Conservation (phyloP, 2,329 filamentous ascomycete genomes). For the Fragosphaeria purpurea region DNA sequence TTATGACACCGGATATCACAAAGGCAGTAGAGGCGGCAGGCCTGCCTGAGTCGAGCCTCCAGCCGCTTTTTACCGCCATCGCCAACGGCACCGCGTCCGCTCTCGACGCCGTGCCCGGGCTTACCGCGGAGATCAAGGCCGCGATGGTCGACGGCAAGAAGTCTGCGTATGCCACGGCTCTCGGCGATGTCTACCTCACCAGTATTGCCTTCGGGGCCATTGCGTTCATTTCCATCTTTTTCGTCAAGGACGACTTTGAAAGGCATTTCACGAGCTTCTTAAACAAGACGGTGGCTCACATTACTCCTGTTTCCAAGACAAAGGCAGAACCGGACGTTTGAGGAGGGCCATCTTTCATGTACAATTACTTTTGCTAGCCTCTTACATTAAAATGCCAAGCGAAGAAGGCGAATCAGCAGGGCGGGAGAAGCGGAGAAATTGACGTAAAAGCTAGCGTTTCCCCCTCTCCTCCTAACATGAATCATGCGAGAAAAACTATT, state of each 20-base stretch:
- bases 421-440: no score
- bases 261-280: slow-evolving; percentile 3
- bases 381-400: no score
- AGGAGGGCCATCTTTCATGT: no score
- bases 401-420: no score
- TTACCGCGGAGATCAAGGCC: background rate
- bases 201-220: slow-evolving; percentile 3
- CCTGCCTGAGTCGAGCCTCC: background rate
- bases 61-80: background rate
- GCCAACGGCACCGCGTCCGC: slow-evolving; percentile 3
- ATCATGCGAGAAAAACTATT: no score
- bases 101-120: background rate
- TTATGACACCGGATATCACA: slow-evolving; percentile 1
- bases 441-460: no score
- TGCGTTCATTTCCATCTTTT: slow-evolving; percentile 1
- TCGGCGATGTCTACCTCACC: slow-evolving; percentile 2
- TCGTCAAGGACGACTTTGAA: slow-evolving; percentile 3
- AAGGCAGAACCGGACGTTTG: no score
- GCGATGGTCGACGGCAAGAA: background rate
- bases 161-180: slow-evolving; percentile 1
- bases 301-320: background rate
- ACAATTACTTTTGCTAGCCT: no score
- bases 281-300: slow-evolving; percentile 3
- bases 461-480: no score
- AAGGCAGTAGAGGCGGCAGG: slow-evolving; percentile 2